phyloP scores from a whole-genome alignment of 306 rosid species.

The Sesbania bispinosa region DNA sequence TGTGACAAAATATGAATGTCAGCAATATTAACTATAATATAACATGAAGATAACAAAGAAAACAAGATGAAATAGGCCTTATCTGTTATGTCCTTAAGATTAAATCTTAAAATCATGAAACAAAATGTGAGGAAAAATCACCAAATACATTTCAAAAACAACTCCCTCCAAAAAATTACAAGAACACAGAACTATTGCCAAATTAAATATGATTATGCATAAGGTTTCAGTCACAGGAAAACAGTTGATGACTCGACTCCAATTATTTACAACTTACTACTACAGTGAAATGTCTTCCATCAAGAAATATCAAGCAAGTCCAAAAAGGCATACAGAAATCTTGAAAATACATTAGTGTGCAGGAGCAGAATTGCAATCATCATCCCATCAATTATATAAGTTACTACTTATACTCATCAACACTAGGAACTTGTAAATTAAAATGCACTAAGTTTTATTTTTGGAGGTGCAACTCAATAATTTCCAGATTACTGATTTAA shows the following conservation, averaged over 20 bases:
- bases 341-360: background rate
- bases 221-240: background rate
- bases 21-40: conserved; percentile 30
- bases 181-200: background rate
- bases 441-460: background rate
- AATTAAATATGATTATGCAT: background rate
- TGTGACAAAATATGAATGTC: conserved; percentile 34
- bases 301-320: background rate
- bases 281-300: background rate
- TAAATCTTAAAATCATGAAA: background rate
- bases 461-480: background rate
- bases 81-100: background rate
- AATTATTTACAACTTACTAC: too few species aligned
- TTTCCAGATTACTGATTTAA: conserved; percentile 8
- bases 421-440: background rate
- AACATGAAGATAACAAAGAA: background rate
- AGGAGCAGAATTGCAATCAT: background rate
- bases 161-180: background rate
- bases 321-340: background rate
- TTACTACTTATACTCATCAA: background rate
- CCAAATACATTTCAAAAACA: background rate
- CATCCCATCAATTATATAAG: conserved; percentile 1
- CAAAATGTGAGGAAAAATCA: background rate
- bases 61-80: background rate
- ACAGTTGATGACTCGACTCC: too few species aligned